These are phyloP conservation scores for Saccharomyces cerevisiae DNA, from an alignment of 805 yeast genomes.

Conservation along the genomic window DNA sequence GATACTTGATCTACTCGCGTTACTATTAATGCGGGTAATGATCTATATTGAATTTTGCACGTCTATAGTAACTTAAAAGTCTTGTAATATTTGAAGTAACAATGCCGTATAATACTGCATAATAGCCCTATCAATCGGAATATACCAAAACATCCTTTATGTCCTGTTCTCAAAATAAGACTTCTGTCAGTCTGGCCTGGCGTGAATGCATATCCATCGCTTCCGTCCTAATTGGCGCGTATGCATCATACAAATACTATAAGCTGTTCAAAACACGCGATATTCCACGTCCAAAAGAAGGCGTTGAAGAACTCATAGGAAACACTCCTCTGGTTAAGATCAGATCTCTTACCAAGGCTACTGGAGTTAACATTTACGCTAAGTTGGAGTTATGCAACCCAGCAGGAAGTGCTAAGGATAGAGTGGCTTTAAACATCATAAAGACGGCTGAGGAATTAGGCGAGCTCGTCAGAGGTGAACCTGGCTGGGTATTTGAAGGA, in stretches of 20 bases:
- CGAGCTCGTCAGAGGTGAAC: constrained; percentile 50
- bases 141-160: neutral
- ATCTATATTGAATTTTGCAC: too few relatives aligned
- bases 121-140: neutral
- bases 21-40: neutral
- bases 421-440: constrained; percentile 84
- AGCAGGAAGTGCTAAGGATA: constrained; percentile 91
- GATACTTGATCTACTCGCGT: too few relatives aligned
- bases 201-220: neutral
- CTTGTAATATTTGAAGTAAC: neutral
- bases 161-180: neutral
- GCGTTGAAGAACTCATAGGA: constrained; percentile 76
- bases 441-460: constrained; percentile 57
- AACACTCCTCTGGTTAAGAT: constrained; percentile 79
- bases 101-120: neutral
- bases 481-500: constrained; percentile 71
- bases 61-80: neutral
- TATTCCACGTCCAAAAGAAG: constrained; percentile 28
- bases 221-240: neutral
- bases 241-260: neutral
- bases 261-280: neutral
- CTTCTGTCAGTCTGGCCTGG: neutral
- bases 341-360: constrained; percentile 56
- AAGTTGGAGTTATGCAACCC: constrained; percentile 82
- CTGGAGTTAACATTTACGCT: constrained; percentile 81